These are phyloP conservation scores for Tephrocybe sp. DNA, from an alignment of 768 basidiomycete species.

Conservation along the genomic window DNA sequence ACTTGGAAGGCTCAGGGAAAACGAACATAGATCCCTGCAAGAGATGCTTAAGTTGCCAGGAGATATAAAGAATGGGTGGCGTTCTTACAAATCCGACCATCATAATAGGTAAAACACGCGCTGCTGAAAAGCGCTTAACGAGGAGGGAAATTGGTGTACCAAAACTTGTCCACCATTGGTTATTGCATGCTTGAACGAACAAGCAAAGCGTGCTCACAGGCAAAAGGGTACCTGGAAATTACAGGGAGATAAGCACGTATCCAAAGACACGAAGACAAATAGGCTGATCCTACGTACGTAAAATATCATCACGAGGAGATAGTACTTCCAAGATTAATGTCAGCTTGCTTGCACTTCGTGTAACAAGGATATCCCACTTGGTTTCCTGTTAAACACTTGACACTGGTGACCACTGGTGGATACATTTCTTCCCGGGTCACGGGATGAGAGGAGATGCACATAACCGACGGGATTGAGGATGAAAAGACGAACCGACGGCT, in stretches of 20 bases:
- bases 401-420: too few species aligned
- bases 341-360: background rate
- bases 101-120: conserved; percentile 44
- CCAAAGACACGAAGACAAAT: background rate
- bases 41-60: background rate
- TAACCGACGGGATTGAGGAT: too few species aligned
- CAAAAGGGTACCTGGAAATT: conserved; percentile 40
- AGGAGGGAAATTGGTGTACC: conserved; percentile 49
- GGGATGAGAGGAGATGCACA: background rate
- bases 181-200: too few species aligned
- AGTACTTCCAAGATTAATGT: conserved; percentile 31
- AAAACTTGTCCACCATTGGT: too few species aligned
- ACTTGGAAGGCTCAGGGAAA: background rate
- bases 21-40: conserved; percentile 39
- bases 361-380: conserved; percentile 28
- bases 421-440: background rate
- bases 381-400: conserved; percentile 34
- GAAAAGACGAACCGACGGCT: too few species aligned
- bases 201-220: too few species aligned
- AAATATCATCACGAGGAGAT: conserved; percentile 47
- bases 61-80: background rate
- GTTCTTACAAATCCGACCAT: conserved; percentile 47
- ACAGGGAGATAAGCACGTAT: background rate
- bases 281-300: conserved; percentile 25
- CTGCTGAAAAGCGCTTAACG: conserved; percentile 47